Percentiles rank a stretch among this genome's conserved stretches.
phyloP scores from a whole-genome alignment of 192 early-diverging fungal species.

The Podila epicladia region DNA sequence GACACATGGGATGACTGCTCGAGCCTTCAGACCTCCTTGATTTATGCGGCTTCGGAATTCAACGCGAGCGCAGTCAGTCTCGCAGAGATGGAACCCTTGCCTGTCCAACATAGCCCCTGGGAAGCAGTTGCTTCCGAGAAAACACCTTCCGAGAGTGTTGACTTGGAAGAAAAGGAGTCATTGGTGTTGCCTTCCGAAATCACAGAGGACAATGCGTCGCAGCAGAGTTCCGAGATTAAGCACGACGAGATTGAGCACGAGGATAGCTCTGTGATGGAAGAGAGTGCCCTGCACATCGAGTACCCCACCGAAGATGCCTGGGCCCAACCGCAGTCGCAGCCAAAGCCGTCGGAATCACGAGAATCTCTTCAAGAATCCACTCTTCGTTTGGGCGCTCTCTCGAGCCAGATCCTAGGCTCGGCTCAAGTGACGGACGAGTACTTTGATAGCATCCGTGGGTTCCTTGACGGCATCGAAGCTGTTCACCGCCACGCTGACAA shows the following conservation, averaged over 20 bases:
- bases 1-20: constrained; percentile 42
- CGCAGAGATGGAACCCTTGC: constrained; percentile 19
- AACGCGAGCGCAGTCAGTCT: constrained; percentile 29
- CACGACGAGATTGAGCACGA: background rate
- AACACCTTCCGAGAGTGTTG: background rate
- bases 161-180: background rate
- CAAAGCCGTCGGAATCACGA: background rate
- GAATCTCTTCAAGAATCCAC: constrained; percentile 18
- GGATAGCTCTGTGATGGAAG: background rate
- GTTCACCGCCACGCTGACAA: constrained; percentile 38
- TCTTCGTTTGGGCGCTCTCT: constrained; percentile 19
- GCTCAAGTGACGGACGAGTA: constrained; percentile 35
- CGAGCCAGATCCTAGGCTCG: constrained; percentile 34
- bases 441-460: constrained; percentile 47
- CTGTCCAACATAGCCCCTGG: constrained; percentile 36
- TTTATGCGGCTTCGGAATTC: constrained; percentile 33
- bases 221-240: background rate
- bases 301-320: constrained; percentile 18
- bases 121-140: constrained; percentile 9
- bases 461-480: constrained; percentile 43
- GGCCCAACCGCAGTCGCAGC: constrained; percentile 12
- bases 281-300: background rate
- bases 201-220: background rate
- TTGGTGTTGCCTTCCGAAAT: background rate
- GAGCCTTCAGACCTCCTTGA: constrained; percentile 34